These are phyloP conservation scores for Seiridium cupressi DNA, from an alignment of 2,329 filamentous ascomycete species.

Conservation along the genomic window DNA sequence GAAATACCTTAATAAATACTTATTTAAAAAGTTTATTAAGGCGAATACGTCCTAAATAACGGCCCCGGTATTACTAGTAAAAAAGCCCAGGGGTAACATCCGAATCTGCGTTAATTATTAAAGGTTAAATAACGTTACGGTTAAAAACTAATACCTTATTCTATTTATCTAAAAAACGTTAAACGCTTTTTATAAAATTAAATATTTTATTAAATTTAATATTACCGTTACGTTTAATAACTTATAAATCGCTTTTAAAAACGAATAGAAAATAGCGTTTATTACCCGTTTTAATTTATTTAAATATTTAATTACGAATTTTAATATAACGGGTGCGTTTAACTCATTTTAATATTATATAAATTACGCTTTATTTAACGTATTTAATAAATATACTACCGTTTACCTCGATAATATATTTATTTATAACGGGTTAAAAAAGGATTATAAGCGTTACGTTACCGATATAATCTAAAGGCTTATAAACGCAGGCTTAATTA, in stretches of 20 bases:
- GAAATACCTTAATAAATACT: neutral
- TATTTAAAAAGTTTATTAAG: neutral
- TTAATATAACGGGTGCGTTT: too few relatives aligned
- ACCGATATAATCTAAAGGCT: conserved; percentile 16
- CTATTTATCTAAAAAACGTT: conserved; percentile 29
- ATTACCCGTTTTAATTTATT: too few relatives aligned
- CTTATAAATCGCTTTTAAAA: conserved; percentile 28
- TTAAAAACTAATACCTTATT: conserved; percentile 30
- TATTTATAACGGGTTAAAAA: too few relatives aligned
- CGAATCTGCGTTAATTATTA: conserved; percentile 33
- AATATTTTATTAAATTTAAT: conserved; percentile 30
- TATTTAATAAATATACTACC: too few relatives aligned
- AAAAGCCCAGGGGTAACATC: conserved; percentile 25
- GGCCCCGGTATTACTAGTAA: conserved; percentile 27
- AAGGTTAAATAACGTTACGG: conserved; percentile 30
- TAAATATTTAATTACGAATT: too few relatives aligned
- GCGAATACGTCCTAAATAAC: conserved; percentile 6
- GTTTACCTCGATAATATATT: too few relatives aligned
- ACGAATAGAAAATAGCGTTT: too few relatives aligned
- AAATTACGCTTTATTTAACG: too few relatives aligned
- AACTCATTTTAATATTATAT: too few relatives aligned
- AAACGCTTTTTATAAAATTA: conserved; percentile 17
- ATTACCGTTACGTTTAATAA: conserved; percentile 28
- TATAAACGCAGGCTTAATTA: neutral
- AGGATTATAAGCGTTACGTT: too few relatives aligned